phyloP scores from a whole-genome alignment of 1,139 yeast genomes.

The Arxiozyma slooffiae region DNA sequence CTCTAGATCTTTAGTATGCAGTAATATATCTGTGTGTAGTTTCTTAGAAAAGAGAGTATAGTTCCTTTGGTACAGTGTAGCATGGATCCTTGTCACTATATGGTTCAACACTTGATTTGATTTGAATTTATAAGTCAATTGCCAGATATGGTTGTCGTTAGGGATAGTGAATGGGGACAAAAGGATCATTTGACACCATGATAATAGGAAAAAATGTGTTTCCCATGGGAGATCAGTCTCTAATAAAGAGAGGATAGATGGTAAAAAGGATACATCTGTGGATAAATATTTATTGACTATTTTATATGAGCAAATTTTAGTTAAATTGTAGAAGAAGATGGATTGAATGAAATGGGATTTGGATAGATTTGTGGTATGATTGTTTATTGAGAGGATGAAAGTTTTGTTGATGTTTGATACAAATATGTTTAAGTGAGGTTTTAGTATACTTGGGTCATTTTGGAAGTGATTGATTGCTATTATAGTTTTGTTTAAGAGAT shows the following conservation, averaged over 20 bases:
- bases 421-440: conserved; percentile 29
- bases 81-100: conserved; percentile 24
- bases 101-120: conserved; percentile 40
- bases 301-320: conserved; percentile 61
- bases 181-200: conserved; percentile 65
- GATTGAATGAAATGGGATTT: not conserved
- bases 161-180: conserved; percentile 61
- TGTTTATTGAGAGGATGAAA: not conserved
- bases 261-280: conserved; percentile 47
- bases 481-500: not conserved
- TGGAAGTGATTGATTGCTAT: conserved; percentile 41
- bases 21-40: not conserved
- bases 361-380: not conserved
- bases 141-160: conserved; percentile 35
- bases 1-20: conserved; percentile 6
- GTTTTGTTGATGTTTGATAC: not conserved
- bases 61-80: conserved; percentile 26
- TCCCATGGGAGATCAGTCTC: not conserved
- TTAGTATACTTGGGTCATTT: conserved; percentile 46
- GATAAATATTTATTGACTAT: conserved; percentile 48
- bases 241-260: conserved; percentile 21
- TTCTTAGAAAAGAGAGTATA: conserved; percentile 12
- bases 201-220: conserved; percentile 31
- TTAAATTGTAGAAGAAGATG: conserved; percentile 40
- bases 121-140: conserved; percentile 32